Base-by-base conservation (phyloP, 495 filamentous ascomycete genomes). In the Podospora australis region DNA sequence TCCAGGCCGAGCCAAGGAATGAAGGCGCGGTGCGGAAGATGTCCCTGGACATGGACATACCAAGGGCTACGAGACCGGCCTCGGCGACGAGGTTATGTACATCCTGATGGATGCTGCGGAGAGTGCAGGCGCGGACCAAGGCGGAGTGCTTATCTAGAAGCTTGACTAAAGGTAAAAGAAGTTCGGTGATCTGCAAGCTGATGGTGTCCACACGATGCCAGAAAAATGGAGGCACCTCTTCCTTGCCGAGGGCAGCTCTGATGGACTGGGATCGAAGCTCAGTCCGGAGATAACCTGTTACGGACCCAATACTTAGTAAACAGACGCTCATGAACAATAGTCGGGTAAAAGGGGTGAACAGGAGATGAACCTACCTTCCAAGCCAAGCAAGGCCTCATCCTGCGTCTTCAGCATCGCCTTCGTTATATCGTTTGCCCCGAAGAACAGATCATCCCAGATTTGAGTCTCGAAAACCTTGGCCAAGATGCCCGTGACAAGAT, bases 391-490 rank as follows among this genome's bases (percentile, higher is more conserved):
- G 17, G 45, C 46, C 28, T 38, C 25, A 38, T 75, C 72, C 19
- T 67, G 44, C 8, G 57, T 52, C 38, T 62, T 52, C 39, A 78
- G 40, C 53, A 71, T 59, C 0, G 53, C 34, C 43, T 52, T 52
- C 48, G 57, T 52, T 8, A 20, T 1, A 8, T 55, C 13, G 5
- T 57, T 51, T 1, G 63, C 71, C 3, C 74, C 72, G 51, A 73
- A 78, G 1, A 76, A 49, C 34, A 73, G 50, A 22, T 66, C 61
- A 25, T 63, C 63, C 47, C 73, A 78, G 6, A 78, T 61, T 17
- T 57, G 59, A 30, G 49, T 64, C 47, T 71, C 64, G 22, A 78
- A 47, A 36, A 74, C 54, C 57, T 63, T 67, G 7, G 56, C 59
- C 1, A 76, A 40, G 9, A 78, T 58, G 3, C 60, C 70, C 48